A percentile compares a stretch with the other conserved stretches of the same genome.
These are phyloP conservation scores for Brettanomyces bruxellensis DNA, from an alignment of 805 yeast species.

Conservation along the genomic window DNA sequence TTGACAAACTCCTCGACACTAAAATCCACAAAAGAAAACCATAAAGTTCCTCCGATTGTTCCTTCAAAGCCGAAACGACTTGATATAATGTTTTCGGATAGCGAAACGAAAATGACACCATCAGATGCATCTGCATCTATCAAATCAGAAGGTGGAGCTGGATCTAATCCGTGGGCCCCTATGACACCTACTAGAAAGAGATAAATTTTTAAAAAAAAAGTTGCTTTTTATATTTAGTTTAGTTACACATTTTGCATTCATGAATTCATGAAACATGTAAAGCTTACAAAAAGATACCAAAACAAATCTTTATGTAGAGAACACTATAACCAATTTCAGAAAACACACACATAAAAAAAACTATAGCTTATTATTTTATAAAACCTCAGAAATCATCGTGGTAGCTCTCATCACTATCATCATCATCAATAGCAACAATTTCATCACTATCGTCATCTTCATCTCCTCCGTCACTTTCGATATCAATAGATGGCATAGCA, in stretches of 20 bases:
- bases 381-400: neutral
- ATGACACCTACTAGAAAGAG: slow-evolving; percentile 24
- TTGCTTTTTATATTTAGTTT: neutral
- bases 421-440: slow-evolving; percentile 1
- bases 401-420: slow-evolving; percentile 2
- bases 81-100: slow-evolving; percentile 6
- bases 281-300: neutral
- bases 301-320: neutral
- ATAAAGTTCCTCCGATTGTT: slow-evolving; percentile 23
- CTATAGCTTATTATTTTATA: too few relatives aligned
- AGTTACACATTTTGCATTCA: too few relatives aligned
- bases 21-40: slow-evolving; percentile 1
- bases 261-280: neutral
- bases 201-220: neutral
- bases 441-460: slow-evolving; percentile 1
- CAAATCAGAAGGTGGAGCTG: neutral
- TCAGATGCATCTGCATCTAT: too few relatives aligned
- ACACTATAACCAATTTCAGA: too few relatives aligned
- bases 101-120: too few relatives aligned
- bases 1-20: neutral
- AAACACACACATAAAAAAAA: too few relatives aligned
- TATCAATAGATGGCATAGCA: neutral
- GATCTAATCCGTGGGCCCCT: slow-evolving; percentile 15
- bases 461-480: neutral
- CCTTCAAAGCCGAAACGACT: slow-evolving; percentile 23